Conservation (phyloP, 140 eudicot species). For the Bidens hawaiensis region DNA sequence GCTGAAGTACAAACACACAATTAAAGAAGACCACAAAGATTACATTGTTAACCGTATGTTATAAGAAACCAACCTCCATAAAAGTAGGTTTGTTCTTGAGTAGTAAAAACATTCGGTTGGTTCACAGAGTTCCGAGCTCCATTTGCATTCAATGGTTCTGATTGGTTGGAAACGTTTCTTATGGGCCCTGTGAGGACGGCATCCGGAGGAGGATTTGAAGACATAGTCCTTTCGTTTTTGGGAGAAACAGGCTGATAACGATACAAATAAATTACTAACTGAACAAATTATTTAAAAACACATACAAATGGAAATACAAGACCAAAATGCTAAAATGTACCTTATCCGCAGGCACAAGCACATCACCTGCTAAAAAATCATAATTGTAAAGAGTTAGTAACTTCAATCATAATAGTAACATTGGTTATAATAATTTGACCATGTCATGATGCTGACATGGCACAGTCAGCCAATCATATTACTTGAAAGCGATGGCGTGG, state of each 20-base stretch:
- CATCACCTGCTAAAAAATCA: conserved; percentile 45
- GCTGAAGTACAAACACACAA: too few species aligned
- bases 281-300: neutral
- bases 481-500: neutral
- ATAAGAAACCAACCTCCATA: conserved; percentile 61
- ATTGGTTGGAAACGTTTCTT: conserved; percentile 38
- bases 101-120: conserved; percentile 42
- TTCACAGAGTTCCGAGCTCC: conserved; percentile 41
- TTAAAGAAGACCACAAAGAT: too few species aligned
- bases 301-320: neutral
- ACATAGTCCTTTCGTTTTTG: conserved; percentile 71
- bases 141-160: conserved; percentile 51
- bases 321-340: conserved; percentile 26
- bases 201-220: conserved; percentile 65
- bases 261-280: conserved; percentile 20
- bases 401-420: neutral
- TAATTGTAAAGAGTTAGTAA: neutral
- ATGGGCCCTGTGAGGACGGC: conserved; percentile 54
- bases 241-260: conserved; percentile 72
- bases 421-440: neutral
- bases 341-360: conserved; percentile 64
- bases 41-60: too few species aligned
- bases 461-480: neutral
- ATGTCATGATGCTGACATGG: conserved; percentile 3
- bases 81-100: conserved; percentile 63